Evolutionary conservation across 1,284 basidiomycete species (phyloP).

Genomic region (Lignosus rhinocerotis): DNA sequence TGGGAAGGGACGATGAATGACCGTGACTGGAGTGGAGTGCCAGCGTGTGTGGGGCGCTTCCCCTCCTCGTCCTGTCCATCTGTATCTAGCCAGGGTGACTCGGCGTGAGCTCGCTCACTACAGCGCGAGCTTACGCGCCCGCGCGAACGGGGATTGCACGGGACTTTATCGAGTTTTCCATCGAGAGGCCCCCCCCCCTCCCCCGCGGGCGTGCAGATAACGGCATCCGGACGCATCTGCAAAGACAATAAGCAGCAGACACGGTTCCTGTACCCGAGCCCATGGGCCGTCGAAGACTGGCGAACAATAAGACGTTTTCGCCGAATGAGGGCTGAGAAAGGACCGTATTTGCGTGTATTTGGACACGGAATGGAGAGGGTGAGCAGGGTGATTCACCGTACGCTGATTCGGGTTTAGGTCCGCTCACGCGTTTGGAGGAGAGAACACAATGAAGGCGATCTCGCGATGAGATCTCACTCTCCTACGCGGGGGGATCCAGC

Average conservation of each 20-base stretch:
- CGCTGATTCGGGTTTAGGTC: conserved; percentile 38
- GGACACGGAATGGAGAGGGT: conserved; percentile 41
- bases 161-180: conserved; percentile 35
- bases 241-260: conserved; percentile 36
- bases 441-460: conserved; percentile 42
- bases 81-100: conserved; percentile 23
- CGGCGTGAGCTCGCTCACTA: conserved; percentile 26
- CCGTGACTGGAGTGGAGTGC: background rate
- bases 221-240: conserved; percentile 28
- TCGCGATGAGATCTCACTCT: conserved; percentile 35
- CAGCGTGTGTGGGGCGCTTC: background rate
- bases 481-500: conserved; percentile 41
- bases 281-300: conserved; percentile 31
- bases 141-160: conserved; percentile 28
- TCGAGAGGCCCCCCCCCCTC: conserved; percentile 10
- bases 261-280: conserved; percentile 36
- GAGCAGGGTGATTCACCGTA: conserved; percentile 22
- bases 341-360: conserved; percentile 38
- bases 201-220: conserved; percentile 24
- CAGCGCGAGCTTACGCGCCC: conserved; percentile 21
- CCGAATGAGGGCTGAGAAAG: conserved; percentile 31
- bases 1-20: conserved; percentile 6
- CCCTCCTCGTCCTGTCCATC: background rate
- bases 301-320: conserved; percentile 45
- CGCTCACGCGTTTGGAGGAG: conserved; percentile 39